Base-by-base conservation (phyloP, 257 asterid genomes). In the Rehmannia glutinosa region DNA sequence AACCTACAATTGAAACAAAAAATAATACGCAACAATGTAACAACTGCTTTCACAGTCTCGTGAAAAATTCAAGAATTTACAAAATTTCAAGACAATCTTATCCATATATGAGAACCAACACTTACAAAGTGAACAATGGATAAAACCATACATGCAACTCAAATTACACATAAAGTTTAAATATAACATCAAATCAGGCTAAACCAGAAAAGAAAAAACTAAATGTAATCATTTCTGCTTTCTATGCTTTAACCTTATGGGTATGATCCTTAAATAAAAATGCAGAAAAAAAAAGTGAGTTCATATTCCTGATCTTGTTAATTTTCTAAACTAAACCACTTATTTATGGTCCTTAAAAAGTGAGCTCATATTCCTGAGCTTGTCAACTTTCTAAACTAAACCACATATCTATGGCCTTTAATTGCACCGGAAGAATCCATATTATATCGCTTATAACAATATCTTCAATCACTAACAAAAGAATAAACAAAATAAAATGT, bases 1-100 rank as follows among this genome's bases (percentile, higher is more conserved):
- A 25, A 71, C 84, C 98, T 87, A 80, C 78, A 79, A 50, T 61
- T 54, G 32, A 58, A 74, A 57, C 69, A 75, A 53, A 72, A 59
- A 61, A 47, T 9, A 68, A 52, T 56, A 52, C 6, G 38, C 15
- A 46, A 58, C 60, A 46, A 24, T 39, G 39, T 25, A 54, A 5
- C 4, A 17, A 33, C 53, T 42, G 15, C 5, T 41, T 35, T 27
- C 12, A 16, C 38, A 54, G 17, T 57, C 35, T 23, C 23, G 50
- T 20, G 19, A 53, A 62, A 55, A 65, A 21, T 64, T 59, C 56
- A 51, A 36, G 30, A 41, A 39, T 41, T 17, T 15, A 27, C 35
- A 28, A 23, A 42, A 66, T 21, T 7, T 24, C 42, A 71, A 60
- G 39, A 58, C 43, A 56, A 36, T 24, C 9, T 24, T 39, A 2